Percentiles rank a stretch among this genome's conserved stretches.
phyloP scores from a whole-genome alignment of 495 filamentous ascomycete species.

The Xylaria castorea region DNA sequence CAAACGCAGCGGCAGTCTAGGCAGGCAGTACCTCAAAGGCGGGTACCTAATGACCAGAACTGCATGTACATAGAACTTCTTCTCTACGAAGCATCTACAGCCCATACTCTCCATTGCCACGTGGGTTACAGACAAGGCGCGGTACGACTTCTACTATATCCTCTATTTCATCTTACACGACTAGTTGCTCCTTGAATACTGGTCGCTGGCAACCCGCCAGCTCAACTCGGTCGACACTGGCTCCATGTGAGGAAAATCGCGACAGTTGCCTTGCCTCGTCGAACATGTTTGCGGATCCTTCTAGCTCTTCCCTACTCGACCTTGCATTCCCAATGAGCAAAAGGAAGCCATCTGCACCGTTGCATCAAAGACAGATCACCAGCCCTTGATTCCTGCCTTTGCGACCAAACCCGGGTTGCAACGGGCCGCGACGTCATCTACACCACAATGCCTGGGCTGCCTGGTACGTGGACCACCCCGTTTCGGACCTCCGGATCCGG shows the following conservation, averaged over 20 bases:
- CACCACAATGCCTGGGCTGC: slow-evolving; percentile 84
- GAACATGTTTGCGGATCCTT: slow-evolving; percentile 46
- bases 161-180: not conserved
- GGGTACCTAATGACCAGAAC: not conserved
- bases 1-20: not conserved
- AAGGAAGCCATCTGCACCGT: slow-evolving; percentile 35
- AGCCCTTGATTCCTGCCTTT: slow-evolving; percentile 29
- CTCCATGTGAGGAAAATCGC: slow-evolving; percentile 42
- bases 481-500: not conserved
- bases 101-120: slow-evolving; percentile 1
- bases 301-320: slow-evolving; percentile 38
- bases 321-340: slow-evolving; percentile 43
- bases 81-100: not conserved
- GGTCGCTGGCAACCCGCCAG: not conserved
- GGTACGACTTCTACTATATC: not conserved
- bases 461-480: slow-evolving; percentile 62
- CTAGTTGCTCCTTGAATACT: not conserved
- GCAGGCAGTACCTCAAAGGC: not conserved
- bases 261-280: slow-evolving; percentile 34
- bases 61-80: not conserved
- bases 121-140: slow-evolving; percentile 17
- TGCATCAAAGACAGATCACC: not conserved
- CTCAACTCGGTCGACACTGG: slow-evolving; percentile 21
- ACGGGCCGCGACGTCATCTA: slow-evolving; percentile 14
- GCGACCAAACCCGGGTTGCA: slow-evolving; percentile 15